phyloP scores from a whole-genome alignment of 139 green algal species.

The Chlorella sp. region DNA sequence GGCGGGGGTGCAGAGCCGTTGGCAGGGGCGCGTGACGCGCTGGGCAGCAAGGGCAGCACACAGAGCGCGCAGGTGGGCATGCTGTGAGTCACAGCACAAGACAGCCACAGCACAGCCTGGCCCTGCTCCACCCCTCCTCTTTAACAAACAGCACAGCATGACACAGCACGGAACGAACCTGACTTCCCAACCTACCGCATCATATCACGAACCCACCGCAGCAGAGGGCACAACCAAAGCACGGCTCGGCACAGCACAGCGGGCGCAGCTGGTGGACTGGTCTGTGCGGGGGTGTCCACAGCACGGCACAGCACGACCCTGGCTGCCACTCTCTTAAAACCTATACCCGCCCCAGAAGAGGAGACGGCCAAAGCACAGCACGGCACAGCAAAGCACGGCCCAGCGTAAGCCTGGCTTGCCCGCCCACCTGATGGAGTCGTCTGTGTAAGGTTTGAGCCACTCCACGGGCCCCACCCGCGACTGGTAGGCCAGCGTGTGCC shows the following conservation, averaged over 20 bases:
- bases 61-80: neutral
- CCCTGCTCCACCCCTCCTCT: too few relatives aligned
- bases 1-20: neutral
- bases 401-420: neutral
- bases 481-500: slow-evolving; percentile 98
- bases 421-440: slow-evolving; percentile 88
- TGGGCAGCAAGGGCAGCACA: neutral
- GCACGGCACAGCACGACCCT: neutral
- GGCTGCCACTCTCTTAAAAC: neutral
- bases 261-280: neutral
- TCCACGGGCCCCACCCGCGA: slow-evolving; percentile 94
- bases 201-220: too few relatives aligned
- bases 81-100: too few relatives aligned
- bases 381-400: too few relatives aligned
- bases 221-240: too few relatives aligned
- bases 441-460: slow-evolving; percentile 99
- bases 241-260: neutral
- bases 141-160: neutral
- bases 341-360: too few relatives aligned
- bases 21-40: too few relatives aligned
- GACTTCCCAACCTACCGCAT: too few relatives aligned
- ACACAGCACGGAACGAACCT: too few relatives aligned
- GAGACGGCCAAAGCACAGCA: too few relatives aligned
- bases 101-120: too few relatives aligned
- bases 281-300: neutral